Base-by-base conservation (phyloP, 2,329 filamentous ascomycete species). In the Neoarthrinium moseri region DNA sequence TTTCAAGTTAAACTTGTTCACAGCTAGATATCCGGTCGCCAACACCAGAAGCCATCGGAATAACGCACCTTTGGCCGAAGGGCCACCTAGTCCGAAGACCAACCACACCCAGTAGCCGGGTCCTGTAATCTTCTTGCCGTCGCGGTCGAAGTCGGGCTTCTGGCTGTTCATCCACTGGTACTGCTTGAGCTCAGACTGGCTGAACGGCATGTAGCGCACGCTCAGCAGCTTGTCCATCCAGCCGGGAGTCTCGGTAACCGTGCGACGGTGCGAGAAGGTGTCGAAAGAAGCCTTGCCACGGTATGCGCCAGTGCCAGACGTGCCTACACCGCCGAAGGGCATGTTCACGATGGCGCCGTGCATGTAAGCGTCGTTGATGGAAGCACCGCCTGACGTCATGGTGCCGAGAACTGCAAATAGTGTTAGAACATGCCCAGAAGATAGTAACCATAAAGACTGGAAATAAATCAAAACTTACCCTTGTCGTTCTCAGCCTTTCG, bases 271-370 rank as follows among this genome's bases (percentile, higher is more conserved):
- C 50, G 63, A 66, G 55, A 62, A 69, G 53, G 71, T 70, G 56
- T 89, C 84, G 65, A 88, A 89, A 2, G 77, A 81, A n/a, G 86
- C 76, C 59, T 83, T 83, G 49, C 91, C 91, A 56, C 87, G 83
- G 72, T 95, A 95, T 23, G 80, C 72, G 50, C 90, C 90, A 50
- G 78, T 77, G 44, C 90, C 90, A 35, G 84, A 89, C 55, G 86
- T 80, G 52, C 91, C 90, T 6, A 95, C 86, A 57, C 90, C 90
- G 52, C 91, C 91, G 63, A 95, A 95, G 29, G 86, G 75, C 2
- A 94, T 72, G 2, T 84, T 88, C 24, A 81, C 78, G 51, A 94
- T 78, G 18, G 78, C 77, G 48, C 78, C 83, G 64, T 91, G 87
- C 70, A 86, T 84, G 64, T 82, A 86, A 44, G 80, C 77, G 61